Evolutionary conservation across 2,329 filamentous ascomycete species (phyloP).

Genomic region (Akanthomyces uredinophilus): DNA sequence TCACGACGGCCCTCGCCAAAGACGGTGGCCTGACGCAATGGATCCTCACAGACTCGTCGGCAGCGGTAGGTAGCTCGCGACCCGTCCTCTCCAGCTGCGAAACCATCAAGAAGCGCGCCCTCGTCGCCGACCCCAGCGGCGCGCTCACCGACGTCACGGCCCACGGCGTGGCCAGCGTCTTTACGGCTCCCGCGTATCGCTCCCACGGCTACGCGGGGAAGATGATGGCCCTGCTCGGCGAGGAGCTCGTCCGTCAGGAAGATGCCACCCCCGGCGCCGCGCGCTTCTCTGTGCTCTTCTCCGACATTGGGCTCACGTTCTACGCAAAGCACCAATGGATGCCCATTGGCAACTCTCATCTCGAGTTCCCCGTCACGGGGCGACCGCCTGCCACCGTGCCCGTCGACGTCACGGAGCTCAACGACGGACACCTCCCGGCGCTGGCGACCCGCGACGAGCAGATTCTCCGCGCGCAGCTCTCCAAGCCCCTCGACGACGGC

Average conservation of each 20-base stretch:
- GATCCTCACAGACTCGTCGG: slow-evolving; percentile 52
- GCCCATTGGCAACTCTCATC: slow-evolving; percentile 66
- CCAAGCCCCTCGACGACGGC: slow-evolving; percentile 18
- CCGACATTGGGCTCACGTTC: slow-evolving; percentile 78
- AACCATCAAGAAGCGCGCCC: slow-evolving; percentile 54
- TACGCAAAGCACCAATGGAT: slow-evolving; percentile 77
- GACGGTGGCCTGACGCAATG: slow-evolving; percentile 57
- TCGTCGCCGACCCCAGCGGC: slow-evolving; percentile 36
- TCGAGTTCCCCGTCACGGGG: slow-evolving; percentile 48
- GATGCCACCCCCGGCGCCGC: slow-evolving; percentile 29
- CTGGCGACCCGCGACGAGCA: slow-evolving; percentile 62
- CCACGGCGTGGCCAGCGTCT: slow-evolving; percentile 79
- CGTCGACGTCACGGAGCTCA: slow-evolving; percentile 38
- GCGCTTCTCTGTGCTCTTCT: slow-evolving; percentile 74
- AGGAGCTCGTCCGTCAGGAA: slow-evolving; percentile 28
- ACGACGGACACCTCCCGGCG: slow-evolving; percentile 53
- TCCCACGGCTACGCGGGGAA: slow-evolving; percentile 71
- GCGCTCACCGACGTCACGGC: slow-evolving; percentile 49
- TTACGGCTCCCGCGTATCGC: slow-evolving; percentile 60
- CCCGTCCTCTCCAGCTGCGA: slow-evolving; percentile 61
- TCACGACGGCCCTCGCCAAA: slow-evolving; percentile 51
- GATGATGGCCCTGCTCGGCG: slow-evolving; percentile 65
- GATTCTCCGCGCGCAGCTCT: slow-evolving; percentile 52
- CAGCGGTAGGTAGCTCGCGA: slow-evolving; percentile 35
- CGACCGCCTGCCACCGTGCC: slow-evolving; percentile 25